phyloP scores from a whole-genome alignment of 2,329 filamentous ascomycete species.

The Parafenestella ontariensis region DNA sequence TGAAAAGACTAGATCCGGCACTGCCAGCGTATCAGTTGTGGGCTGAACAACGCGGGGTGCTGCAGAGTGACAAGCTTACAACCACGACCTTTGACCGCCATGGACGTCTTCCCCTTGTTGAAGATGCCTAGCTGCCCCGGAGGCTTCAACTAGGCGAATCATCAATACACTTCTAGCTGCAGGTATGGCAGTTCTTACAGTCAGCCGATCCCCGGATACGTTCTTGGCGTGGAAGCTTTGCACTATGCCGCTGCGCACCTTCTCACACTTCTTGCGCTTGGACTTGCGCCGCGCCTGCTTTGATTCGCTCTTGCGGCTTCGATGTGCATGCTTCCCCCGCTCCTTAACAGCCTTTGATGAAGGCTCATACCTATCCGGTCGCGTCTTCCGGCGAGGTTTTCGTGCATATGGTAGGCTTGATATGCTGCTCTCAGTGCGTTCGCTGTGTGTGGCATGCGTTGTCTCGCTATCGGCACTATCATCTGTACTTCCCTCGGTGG shows the following conservation, averaged over 20 bases:
- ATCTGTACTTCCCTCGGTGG: conserved; percentile 11
- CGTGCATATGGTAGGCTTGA: conserved; percentile 49
- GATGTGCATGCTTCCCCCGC: conserved; percentile 27
- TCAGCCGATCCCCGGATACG: conserved; percentile 54
- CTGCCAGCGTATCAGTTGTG: conserved; percentile 43
- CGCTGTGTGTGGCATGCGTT: conserved; percentile 16
- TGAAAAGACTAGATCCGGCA: conserved; percentile 60
- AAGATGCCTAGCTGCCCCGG: conserved; percentile 54
- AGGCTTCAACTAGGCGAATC: conserved; percentile 52
- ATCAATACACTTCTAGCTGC: conserved; percentile 28
- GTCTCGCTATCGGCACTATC: conserved; percentile 21
- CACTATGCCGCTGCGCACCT: conserved; percentile 46
- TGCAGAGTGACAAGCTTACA: conserved; percentile 40
- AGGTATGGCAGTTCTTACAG: conserved; percentile 45
- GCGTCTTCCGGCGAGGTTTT: conserved; percentile 56
- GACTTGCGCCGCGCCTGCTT: conserved; percentile 44
- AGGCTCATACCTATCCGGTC: conserved; percentile 54
- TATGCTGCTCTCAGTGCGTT: conserved; percentile 21
- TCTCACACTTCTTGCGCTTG: conserved; percentile 47
- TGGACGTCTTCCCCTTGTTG: conserved; percentile 58
- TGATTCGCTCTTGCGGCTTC: conserved; percentile 32
- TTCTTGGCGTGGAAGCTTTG: conserved; percentile 56
- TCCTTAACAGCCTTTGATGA: conserved; percentile 39
- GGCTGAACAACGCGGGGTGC: conserved; percentile 10
- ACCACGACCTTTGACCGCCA: conserved; percentile 52